phyloP scores from a whole-genome alignment of 2,329 filamentous ascomycete species.

The Leptographium flavum region DNA sequence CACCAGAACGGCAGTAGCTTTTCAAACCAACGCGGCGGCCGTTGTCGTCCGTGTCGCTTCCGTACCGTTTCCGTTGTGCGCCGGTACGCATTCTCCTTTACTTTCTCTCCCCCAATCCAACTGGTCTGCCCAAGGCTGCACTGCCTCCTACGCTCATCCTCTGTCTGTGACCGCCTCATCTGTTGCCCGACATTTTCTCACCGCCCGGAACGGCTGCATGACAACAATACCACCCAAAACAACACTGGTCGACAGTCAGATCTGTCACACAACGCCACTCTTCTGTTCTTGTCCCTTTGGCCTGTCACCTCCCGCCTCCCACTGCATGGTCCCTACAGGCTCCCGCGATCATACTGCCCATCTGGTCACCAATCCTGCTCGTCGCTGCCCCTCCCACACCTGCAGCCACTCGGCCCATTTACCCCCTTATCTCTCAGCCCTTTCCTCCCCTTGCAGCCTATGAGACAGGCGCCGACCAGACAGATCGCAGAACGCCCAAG shows the following conservation, averaged over 20 bases:
- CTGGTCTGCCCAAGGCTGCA: not conserved
- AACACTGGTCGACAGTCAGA: slow-evolving; percentile 1
- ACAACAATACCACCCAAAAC: not conserved
- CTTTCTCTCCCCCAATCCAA: not conserved
- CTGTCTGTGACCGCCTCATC: not conserved
- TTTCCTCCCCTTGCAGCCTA: slow-evolving; percentile 9
- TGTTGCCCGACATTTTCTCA: not conserved
- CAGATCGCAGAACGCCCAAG: not conserved
- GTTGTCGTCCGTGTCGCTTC: not conserved
- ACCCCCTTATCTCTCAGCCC: slow-evolving; percentile 8
- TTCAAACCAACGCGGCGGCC: too few species aligned
- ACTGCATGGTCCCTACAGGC: not conserved
- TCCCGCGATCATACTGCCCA: not conserved
- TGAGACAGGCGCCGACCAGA: not conserved
- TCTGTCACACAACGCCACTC: slow-evolving; percentile 10
- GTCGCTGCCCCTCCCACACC: not conserved
- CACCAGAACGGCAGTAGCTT: too few species aligned
- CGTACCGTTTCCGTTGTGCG: not conserved
- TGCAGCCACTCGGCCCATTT: slow-evolving; percentile 8
- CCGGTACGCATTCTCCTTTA: not conserved
- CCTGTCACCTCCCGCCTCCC: slow-evolving; percentile 5
- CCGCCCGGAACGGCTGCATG: not conserved
- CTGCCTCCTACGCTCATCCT: not conserved
- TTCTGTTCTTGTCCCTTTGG: not conserved
- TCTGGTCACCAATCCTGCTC: slow-evolving; percentile 8